phyloP scores from a whole-genome alignment of 495 filamentous ascomycete species.

The Xylaria venustula region DNA sequence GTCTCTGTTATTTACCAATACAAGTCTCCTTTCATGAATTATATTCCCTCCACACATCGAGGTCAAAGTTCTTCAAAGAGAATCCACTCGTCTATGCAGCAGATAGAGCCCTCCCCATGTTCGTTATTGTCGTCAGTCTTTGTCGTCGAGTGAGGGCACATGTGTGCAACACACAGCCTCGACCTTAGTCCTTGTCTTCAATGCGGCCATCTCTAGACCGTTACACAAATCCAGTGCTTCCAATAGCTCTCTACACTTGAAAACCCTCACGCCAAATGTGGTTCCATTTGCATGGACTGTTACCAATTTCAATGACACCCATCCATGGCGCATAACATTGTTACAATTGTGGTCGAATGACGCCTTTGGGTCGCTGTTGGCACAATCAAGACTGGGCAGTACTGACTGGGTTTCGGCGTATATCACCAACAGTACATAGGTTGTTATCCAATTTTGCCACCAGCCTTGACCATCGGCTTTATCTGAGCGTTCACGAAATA shows the following conservation, averaged over 20 bases:
- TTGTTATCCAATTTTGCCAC: not conserved
- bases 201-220: not conserved
- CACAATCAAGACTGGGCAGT: not conserved
- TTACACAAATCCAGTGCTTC: not conserved
- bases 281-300: not conserved
- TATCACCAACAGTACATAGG: not conserved
- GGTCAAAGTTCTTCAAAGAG: not conserved
- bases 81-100: not conserved
- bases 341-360: not conserved
- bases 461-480: not conserved
- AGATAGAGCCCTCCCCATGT: not conserved
- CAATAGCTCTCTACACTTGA: not conserved
- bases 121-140: not conserved
- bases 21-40: not conserved
- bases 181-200: not conserved
- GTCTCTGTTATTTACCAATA: not conserved
- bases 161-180: not conserved
- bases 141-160: not conserved
- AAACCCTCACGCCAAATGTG: not conserved
- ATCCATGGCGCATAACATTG: not conserved
- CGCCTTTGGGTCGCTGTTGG: not conserved
- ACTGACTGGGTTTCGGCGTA: not conserved
- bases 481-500: not conserved
- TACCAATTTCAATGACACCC: not conserved
- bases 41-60: not conserved